Base-by-base conservation (phyloP, 306 rosid genomes). In the Vigna nakashimae region DNA sequence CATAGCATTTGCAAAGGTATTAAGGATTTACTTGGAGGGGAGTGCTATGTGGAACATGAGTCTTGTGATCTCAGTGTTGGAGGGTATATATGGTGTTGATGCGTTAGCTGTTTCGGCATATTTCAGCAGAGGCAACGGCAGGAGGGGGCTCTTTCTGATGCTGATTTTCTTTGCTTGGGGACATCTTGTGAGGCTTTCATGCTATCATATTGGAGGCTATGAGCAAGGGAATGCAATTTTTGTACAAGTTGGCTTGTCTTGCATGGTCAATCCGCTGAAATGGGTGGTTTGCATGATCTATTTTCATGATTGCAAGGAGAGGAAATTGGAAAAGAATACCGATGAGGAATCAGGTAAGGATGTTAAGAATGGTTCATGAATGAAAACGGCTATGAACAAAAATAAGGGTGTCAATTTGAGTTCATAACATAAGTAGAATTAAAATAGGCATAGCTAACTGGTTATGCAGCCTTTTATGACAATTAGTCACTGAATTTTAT, bases 31-130 rank as follows among this genome's bases (percentile, higher is more conserved):
- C 77, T 71, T 86, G 79, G 90, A 87, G 71, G 82, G 91, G 89
- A 87, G 86, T 65, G 84, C 86, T 36, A 48, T 74, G 57, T 90
- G 95, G 91, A 88, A 90, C 17, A 65, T 82, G 91, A 82, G 91
- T 43, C 59, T 87, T 67, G 89, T 87, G 49, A 75, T 90, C 24
- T 90, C 94, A 30, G 62, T 88, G 12, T 38, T 85, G 80, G 88
- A 92, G 36, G 89, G 87, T 7, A 71, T 68, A 18, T 50, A 68
- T 59, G 91, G 92, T 50, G 22, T 66, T 51, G 80, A 84, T 67
- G 89, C 90, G 18, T 74, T 88, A 15, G 80, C 56, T n/a, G 76
- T 80, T 10, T 79, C 87, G 3, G 85, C 70, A 49, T 86, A 64
- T 81, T 71, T 89, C 48, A 82, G 85, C 80, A 65, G 53, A 80